phyloP scores from a whole-genome alignment of 371 early-diverging fungal species.

The Sporodiniella umbellata region DNA sequence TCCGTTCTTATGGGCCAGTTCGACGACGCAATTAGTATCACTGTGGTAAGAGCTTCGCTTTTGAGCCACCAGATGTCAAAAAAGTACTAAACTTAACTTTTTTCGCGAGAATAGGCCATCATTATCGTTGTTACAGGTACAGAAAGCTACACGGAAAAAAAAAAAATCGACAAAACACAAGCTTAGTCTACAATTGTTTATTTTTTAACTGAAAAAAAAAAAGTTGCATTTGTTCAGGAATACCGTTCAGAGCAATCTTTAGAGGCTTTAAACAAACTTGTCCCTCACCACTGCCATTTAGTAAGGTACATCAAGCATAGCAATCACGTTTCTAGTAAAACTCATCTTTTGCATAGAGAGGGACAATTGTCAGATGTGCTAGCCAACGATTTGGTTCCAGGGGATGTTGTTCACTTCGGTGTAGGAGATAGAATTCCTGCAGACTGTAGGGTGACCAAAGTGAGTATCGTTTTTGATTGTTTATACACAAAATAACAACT shows the following conservation, averaged over 20 bases:
- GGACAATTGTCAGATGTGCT: constrained; percentile 54
- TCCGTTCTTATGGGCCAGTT: constrained; percentile 84
- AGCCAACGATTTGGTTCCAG: constrained; percentile 79
- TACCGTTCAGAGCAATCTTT: constrained; percentile 84
- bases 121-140: constrained; percentile 86
- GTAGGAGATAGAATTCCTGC: constrained; percentile 92
- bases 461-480: constrained; percentile 17
- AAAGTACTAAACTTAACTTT: constrained; percentile 3
- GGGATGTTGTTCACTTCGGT: constrained; percentile 78
- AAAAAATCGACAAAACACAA: background rate
- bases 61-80: constrained; percentile 10
- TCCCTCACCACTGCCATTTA: constrained; percentile 82
- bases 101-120: constrained; percentile 72
- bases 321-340: background rate
- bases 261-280: constrained; percentile 84
- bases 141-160: too few species aligned
- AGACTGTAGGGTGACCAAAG: constrained; percentile 70
- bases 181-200: background rate
- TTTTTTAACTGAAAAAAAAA: too few species aligned
- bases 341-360: constrained; percentile 41
- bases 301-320: constrained; percentile 48
- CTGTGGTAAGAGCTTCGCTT: too few species aligned
- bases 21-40: constrained; percentile 93
- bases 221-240: constrained; percentile 92
- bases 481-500: background rate